A percentile compares a stretch with the other conserved stretches of the same genome.
phyloP scores from a whole-genome alignment of 495 filamentous ascomycete genomes.

The Achaetomiella virescens region DNA sequence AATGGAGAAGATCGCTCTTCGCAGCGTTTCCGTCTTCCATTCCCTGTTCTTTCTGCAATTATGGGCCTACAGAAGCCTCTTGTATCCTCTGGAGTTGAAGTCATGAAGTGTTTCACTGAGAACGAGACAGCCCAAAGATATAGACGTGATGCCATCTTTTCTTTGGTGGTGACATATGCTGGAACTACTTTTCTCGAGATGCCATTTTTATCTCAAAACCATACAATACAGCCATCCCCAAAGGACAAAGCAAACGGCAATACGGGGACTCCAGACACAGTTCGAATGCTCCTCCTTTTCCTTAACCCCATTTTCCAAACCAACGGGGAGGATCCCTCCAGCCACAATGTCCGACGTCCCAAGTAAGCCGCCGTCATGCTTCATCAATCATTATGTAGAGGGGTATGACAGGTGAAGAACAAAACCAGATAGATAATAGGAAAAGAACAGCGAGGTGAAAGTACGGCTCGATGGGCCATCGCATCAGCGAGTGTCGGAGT shows the following conservation, averaged over 20 bases:
- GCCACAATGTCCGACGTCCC: not conserved
- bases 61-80: too few relatives aligned
- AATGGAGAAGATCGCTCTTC: too few relatives aligned
- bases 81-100: too few relatives aligned
- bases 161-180: too few relatives aligned
- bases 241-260: constrained; percentile 7
- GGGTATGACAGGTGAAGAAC: constrained; percentile 3
- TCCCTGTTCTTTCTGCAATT: too few relatives aligned
- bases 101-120: too few relatives aligned
- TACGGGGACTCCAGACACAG: constrained; percentile 6
- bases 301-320: not conserved
- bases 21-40: too few relatives aligned
- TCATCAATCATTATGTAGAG: constrained; percentile 7
- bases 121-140: too few relatives aligned
- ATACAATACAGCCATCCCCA: not conserved
- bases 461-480: not conserved
- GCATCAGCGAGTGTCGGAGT: not conserved
- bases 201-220: too few relatives aligned
- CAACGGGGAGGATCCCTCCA: not conserved
- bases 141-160: too few relatives aligned
- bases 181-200: too few relatives aligned
- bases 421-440: not conserved
- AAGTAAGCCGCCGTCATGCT: constrained; percentile 5
- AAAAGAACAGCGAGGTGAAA: not conserved
- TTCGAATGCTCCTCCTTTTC: not conserved